Conservation (phyloP, 805 yeast species). For the Zygosaccharomyces lentus region DNA sequence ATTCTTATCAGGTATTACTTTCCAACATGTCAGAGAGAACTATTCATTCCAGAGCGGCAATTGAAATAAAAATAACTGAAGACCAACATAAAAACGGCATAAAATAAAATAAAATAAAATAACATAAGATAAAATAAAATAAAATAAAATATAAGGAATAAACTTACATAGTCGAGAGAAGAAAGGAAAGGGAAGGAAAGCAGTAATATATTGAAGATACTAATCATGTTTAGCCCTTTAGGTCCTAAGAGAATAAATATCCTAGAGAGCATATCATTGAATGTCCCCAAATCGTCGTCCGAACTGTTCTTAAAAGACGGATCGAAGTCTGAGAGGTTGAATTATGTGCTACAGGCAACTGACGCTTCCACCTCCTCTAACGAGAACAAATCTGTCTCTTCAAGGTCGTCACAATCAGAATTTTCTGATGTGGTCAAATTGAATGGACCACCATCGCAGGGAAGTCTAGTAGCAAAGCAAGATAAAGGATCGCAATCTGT, state of each 20-base stretch:
- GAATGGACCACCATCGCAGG: background rate
- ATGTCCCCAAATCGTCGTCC: constrained; percentile 13
- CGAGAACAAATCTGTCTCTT: constrained; percentile 14
- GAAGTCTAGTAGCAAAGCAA: background rate
- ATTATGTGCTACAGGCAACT: background rate
- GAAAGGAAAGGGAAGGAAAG: background rate
- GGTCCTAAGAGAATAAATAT: constrained; percentile 9
- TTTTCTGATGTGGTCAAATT: constrained; percentile 15
- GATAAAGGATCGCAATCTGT: constrained; percentile 2
- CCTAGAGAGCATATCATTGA: constrained; percentile 16
- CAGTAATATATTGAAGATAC: background rate
- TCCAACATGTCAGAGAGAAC: no score
- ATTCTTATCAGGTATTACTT: no score
- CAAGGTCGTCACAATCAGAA: constrained; percentile 18
- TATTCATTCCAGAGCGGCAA: background rate
- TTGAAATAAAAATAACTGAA: background rate
- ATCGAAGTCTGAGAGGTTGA: constrained; percentile 4
- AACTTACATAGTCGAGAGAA: background rate
- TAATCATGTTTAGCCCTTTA: constrained; percentile 9
- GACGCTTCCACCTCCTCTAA: constrained; percentile 3
- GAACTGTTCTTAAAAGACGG: constrained; percentile 9
- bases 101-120: background rate
- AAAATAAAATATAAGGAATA: background rate
- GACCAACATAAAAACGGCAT: background rate
- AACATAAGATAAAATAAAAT: background rate